Conservation (phyloP, 768 basidiomycete species). For the Stropharia rugosoannulata region DNA sequence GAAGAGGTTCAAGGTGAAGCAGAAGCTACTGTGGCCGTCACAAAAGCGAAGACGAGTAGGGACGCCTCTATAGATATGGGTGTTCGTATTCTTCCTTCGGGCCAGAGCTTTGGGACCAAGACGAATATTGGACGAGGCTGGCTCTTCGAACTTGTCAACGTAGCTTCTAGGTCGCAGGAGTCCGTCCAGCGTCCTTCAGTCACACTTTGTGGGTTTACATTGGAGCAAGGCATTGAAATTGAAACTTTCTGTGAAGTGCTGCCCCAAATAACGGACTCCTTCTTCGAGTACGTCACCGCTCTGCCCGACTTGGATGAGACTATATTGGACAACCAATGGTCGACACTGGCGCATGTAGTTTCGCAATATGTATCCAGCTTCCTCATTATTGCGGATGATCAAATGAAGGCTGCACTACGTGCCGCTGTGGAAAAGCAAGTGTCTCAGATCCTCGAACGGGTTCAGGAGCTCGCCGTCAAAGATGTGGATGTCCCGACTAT, state of each 20-base stretch:
- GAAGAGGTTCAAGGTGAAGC: not conserved
- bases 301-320: slow-evolving; percentile 33
- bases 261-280: slow-evolving; percentile 44
- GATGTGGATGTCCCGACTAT: slow-evolving; percentile 40
- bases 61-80: slow-evolving; percentile 43
- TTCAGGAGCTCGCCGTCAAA: slow-evolving; percentile 34
- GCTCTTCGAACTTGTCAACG: slow-evolving; percentile 54
- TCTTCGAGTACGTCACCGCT: slow-evolving; percentile 36
- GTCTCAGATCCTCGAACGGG: slow-evolving; percentile 32
- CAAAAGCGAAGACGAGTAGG: not conserved
- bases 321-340: slow-evolving; percentile 36
- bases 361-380: slow-evolving; percentile 50
- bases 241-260: slow-evolving; percentile 44
- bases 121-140: slow-evolving; percentile 63
- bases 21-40: not conserved
- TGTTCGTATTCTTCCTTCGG: slow-evolving; percentile 48
- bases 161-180: slow-evolving; percentile 27
- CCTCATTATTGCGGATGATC: slow-evolving; percentile 30
- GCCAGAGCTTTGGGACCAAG: slow-evolving; percentile 45
- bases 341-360: slow-evolving; percentile 34
- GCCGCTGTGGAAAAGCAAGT: slow-evolving; percentile 34
- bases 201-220: slow-evolving; percentile 36
- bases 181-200: slow-evolving; percentile 29
- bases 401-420: slow-evolving; percentile 28
- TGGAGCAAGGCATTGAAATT: slow-evolving; percentile 42